phyloP scores from a whole-genome alignment of 2,329 filamentous ascomycete species.

The Penicillium olsonii region DNA sequence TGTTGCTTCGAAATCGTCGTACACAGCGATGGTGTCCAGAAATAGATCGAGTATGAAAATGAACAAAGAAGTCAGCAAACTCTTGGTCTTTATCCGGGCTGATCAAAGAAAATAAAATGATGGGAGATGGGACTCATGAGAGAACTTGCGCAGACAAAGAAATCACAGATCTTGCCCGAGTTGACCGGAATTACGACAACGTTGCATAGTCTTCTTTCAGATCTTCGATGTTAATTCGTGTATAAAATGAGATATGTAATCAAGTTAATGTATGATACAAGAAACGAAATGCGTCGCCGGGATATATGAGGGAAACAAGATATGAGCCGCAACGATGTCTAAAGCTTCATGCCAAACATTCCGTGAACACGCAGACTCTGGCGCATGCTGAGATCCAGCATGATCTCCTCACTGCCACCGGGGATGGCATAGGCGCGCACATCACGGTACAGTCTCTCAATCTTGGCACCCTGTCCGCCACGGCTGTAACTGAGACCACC shows the following conservation, averaged over 20 bases:
- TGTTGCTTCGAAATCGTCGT: not conserved
- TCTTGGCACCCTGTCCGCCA: slow-evolving; percentile 91
- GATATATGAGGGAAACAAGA: slow-evolving; percentile 21
- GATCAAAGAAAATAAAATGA: too few species aligned
- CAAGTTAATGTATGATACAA: slow-evolving; percentile 18
- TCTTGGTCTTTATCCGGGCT: too few species aligned
- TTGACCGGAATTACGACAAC: too few species aligned
- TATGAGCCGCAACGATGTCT: not conserved
- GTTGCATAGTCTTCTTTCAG: too few species aligned
- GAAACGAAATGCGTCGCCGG: slow-evolving; percentile 10
- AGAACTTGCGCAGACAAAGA: too few species aligned
- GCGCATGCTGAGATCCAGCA: slow-evolving; percentile 93
- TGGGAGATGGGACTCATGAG: too few species aligned
- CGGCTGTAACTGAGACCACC: slow-evolving; percentile 89
- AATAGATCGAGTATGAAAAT: not conserved
- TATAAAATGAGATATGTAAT: slow-evolving; percentile 3
- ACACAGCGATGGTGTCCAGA: not conserved
- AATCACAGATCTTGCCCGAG: too few species aligned
- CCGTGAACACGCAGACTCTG: slow-evolving; percentile 87
- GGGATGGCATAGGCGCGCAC: slow-evolving; percentile 96
- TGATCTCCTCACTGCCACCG: slow-evolving; percentile 96
- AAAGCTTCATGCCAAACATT: slow-evolving; percentile 89
- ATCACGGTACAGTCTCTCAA: slow-evolving; percentile 92
- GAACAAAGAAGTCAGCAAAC: not conserved
- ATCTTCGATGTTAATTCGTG: not conserved